phyloP scores from a whole-genome alignment of 2,329 filamentous ascomycete genomes.

The Pestalotiopsis sp. region DNA sequence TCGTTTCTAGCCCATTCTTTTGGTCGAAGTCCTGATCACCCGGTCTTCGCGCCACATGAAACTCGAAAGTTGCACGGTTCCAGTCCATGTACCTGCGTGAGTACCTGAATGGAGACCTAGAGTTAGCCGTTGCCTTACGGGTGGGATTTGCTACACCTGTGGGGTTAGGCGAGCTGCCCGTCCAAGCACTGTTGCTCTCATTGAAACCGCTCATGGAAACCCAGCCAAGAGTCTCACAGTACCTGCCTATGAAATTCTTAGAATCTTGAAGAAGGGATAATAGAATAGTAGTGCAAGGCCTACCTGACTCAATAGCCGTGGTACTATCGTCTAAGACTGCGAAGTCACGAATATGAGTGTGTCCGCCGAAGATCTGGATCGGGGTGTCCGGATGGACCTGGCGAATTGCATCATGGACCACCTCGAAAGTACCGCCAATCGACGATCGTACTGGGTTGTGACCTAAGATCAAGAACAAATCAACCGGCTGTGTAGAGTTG shows the following conservation, averaged over 20 bases:
- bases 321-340: constrained; percentile 62
- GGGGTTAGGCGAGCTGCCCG: constrained; percentile 27
- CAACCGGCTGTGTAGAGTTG: constrained; percentile 52
- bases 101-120: constrained; percentile 42
- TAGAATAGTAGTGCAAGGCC: too few relatives aligned
- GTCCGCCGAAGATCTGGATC: constrained; percentile 65
- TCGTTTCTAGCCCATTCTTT: not conserved
- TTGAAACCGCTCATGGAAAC: constrained; percentile 61
- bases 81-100: constrained; percentile 66
- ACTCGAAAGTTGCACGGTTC: constrained; percentile 64
- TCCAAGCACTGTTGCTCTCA: constrained; percentile 40
- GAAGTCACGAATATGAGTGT: constrained; percentile 66
- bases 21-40: constrained; percentile 51
- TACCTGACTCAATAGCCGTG: constrained; percentile 55
- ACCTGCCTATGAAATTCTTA: constrained; percentile 36
- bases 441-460: constrained; percentile 58
- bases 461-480: constrained; percentile 63
- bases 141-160: constrained; percentile 34
- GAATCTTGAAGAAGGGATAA: too few relatives aligned
- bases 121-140: constrained; percentile 36
- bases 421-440: constrained; percentile 40
- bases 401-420: constrained; percentile 58
- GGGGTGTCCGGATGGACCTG: constrained; percentile 55
- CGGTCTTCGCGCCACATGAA: constrained; percentile 50
- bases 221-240: constrained; percentile 69